Base-by-base conservation (phyloP, 352 stramenopile species). In the Aphanomyces invadans region DNA sequence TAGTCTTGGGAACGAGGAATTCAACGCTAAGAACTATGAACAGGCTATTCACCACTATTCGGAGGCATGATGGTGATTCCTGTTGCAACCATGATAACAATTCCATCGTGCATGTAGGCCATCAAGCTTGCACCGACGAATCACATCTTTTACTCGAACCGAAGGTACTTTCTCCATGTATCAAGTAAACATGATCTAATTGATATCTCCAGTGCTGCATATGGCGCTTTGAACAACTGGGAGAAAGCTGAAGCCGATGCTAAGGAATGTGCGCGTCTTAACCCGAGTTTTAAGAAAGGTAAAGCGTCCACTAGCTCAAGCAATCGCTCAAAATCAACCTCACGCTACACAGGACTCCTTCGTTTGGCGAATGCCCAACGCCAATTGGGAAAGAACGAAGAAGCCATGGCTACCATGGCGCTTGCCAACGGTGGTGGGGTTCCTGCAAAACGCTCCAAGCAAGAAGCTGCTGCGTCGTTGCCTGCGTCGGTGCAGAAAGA, bases 81-180 rank as follows among this genome's bases (percentile, higher is more conserved):
- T 2, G 25, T n/a, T 17, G 28, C 25, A 32, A 26, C 28, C 48
- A 2, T 46, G 44, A 33, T 52, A 28, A 39, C 36, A 61, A 32
- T 15, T n/a, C n/a, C n/a, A n/a, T n/a, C n/a, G n/a, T n/a, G 3
- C 25, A 45, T 68, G 10, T 65, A 92, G 82, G 81, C 84, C n/a
- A 92, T 92, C 39, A 76, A 74, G 36, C 71, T 92, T 38, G 74
- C 87, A 56, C 76, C 84, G 10, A 74, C 79, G 33, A 92, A 86
- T 71, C 77, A 85, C 73, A 81, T 92, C 49, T 92, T 90, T 73
- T 92, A 92, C 74, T 92, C 84, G 29, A 92, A 92, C 71, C 74
- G 80, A 62, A 88, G 79, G 79, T 88, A 25, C 28, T 57, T 52
- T 17, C 0, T n/a, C 9, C 21, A 19, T 31, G 21, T 25, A 9